phyloP scores from a whole-genome alignment of 345 rosid species.

The Eucalyptus melliodora region DNA sequence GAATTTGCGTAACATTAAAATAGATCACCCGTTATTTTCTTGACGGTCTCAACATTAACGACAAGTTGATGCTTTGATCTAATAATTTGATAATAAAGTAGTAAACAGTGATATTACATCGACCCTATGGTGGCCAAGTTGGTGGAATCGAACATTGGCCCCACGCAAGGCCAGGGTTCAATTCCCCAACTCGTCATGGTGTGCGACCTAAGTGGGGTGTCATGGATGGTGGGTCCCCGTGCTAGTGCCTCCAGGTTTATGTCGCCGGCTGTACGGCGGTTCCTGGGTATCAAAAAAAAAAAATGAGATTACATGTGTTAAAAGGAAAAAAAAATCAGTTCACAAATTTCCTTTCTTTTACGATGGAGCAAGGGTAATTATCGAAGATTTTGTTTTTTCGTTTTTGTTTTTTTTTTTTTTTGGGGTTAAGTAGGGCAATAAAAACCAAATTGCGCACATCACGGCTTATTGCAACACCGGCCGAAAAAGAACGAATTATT shows the following conservation, averaged over 20 bases:
- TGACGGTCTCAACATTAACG: not conserved
- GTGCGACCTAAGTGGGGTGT: no score
- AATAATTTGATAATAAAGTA: not conserved
- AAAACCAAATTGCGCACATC: not conserved
- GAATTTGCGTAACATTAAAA: not conserved
- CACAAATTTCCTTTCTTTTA: not conserved
- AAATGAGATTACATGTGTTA: no score
- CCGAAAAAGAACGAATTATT: not conserved
- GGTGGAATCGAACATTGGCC: no score
- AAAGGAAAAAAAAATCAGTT: not conserved
- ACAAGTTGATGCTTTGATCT: not conserved
- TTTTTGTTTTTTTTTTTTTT: no score
- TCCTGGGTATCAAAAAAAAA: no score
- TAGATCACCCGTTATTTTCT: no score
- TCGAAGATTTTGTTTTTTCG: not conserved
- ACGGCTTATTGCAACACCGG: not conserved
- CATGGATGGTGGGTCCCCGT: no score
- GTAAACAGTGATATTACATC: not conserved
- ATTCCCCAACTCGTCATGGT: no score
- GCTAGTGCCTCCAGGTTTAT: no score
- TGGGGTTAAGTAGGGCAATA: not conserved
- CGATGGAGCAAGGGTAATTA: not conserved
- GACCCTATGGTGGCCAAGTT: no score
- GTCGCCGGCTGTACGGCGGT: no score
- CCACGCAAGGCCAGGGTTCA: no score